Evolutionary conservation across 164 flowering plant genomes (phyloP).

Genomic region (Amborella trichopoda): DNA sequence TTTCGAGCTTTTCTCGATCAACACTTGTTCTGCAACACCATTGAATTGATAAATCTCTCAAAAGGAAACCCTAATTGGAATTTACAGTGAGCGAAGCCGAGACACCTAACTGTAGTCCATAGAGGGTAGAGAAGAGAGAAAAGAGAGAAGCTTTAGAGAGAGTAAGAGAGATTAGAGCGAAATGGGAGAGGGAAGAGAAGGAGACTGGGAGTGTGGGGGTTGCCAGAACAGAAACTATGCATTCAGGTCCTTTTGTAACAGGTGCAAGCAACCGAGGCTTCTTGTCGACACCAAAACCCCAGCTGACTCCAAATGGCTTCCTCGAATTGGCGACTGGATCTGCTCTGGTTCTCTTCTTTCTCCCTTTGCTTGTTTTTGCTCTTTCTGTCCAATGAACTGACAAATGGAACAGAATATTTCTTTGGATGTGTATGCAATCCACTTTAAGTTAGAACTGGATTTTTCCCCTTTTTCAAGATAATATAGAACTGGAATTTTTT

Average conservation of each 20-base stretch:
- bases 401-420: no score
- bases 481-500: no score
- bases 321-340: constrained; percentile 93
- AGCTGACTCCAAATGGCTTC: constrained; percentile 86
- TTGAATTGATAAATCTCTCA: no score
- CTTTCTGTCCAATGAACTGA: no score
- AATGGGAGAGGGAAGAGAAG: constrained; percentile 76
- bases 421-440: no score
- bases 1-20: no score
- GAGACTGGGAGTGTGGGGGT: constrained; percentile 90
- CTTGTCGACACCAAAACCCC: constrained; percentile 81
- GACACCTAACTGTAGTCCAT: not conserved
- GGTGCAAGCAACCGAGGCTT: constrained; percentile 91
- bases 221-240: constrained; percentile 88
- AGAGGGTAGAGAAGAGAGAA: not conserved
- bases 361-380: not conserved
- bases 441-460: no score
- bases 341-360: constrained; percentile 43
- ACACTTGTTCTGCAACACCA: no score
- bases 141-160: no score
- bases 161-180: constrained; percentile 3
- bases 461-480: no score
- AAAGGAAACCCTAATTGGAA: no score
- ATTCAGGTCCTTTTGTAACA: constrained; percentile 77
- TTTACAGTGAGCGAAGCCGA: no score